phyloP scores from a whole-genome alignment of 2,329 filamentous ascomycete species.

The Chrysosporium keratinophilum region DNA sequence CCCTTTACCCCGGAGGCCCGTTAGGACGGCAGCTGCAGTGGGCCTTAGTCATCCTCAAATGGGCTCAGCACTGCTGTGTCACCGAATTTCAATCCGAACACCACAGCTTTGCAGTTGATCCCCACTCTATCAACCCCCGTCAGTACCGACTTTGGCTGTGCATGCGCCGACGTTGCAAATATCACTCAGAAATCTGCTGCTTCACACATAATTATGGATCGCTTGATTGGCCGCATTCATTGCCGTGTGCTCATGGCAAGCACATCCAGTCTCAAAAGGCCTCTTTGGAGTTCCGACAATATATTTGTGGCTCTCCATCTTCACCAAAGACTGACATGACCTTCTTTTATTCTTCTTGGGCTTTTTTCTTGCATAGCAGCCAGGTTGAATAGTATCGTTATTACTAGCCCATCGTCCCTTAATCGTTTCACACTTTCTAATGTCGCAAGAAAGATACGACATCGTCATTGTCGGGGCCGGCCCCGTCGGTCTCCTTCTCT shows the following conservation, averaged over 20 bases:
- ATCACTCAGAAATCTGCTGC: neutral
- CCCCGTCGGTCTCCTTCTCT: slow-evolving; percentile 72
- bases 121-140: neutral
- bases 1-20: neutral
- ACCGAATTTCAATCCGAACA: slow-evolving; percentile 1
- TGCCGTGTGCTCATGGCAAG: slow-evolving; percentile 1
- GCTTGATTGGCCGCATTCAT: neutral
- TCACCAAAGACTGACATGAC: neutral
- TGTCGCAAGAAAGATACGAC: slow-evolving; percentile 45
- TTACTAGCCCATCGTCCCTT: neutral
- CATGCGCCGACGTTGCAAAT: slow-evolving; percentile 1
- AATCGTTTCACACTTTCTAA: neutral
- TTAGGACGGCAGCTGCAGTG: neutral
- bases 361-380: neutral
- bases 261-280: neutral
- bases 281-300: neutral
- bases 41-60: neutral
- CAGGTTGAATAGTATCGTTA: neutral
- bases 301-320: neutral
- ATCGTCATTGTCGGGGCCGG: slow-evolving; percentile 80
- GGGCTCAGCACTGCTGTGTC: neutral
- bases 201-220: slow-evolving; percentile 1
- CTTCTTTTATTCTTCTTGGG: neutral
- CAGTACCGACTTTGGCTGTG: slow-evolving; percentile 1
- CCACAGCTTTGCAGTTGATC: neutral